Base-by-base conservation (phyloP, 2,329 filamentous ascomycete genomes). In the Calonectria crousiana region DNA sequence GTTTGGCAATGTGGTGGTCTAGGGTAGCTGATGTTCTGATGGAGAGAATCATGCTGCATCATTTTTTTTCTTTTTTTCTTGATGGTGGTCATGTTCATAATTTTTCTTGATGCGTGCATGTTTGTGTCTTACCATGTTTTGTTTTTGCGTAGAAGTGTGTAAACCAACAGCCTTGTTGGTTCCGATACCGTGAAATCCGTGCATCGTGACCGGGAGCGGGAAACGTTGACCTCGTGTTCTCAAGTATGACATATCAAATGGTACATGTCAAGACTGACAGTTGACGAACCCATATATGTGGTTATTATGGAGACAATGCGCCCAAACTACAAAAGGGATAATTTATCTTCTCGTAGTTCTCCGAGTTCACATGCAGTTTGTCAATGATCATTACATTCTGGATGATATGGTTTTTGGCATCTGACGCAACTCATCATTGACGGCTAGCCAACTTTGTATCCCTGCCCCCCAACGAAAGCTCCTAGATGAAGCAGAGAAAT, bases 291-390 rank as follows among this genome's bases (percentile, higher is more conserved):
- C 20, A 23, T 23, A 6, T 9, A 1, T 47, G 6, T 47, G 8
- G 20, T n/a, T 4, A 8, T 6, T 20, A 2, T 11, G n/a, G 18
- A 47, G 23, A 13, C n/a, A 5, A n/a, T 47, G 10, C 11, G n/a
- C 6, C 4, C 41, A n/a, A n/a, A n/a, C 41, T 6, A 47, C 1
- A n/a, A 0, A 2, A 47, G 20, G 1, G 20, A 3, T 9, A 11
- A 3, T 47, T 47, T 47, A 2, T 13, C 23, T 47, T 47, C 20
- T n/a, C 2, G 44, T 13, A 13, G 18, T 44, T 20, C 38, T 44
- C 6, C 6, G 6, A 8, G 30, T 32, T 32, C 30, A 32, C 30
- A 32, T 8, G 8, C 8, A 8, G 8, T 11, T n/a, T 47, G 41
- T 20, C 20, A 47, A n/a, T n/a, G 18, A 10, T n/a, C 20, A 9